Base-by-base conservation (phyloP, 2,329 filamentous ascomycete species). In the Lachnellula occidentalis region DNA sequence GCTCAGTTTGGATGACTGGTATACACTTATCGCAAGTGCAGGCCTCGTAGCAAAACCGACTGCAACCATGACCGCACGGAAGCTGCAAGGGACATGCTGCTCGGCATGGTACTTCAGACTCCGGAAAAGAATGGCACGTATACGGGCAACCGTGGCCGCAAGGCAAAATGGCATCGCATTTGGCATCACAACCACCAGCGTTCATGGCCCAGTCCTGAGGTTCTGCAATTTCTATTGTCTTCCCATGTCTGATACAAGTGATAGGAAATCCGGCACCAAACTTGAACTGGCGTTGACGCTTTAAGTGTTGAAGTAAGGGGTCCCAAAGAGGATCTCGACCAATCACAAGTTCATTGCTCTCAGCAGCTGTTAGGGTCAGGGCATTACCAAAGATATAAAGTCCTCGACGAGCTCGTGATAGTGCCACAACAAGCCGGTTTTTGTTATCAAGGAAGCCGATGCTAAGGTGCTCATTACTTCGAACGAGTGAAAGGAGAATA, bases 371-470 rank as follows among this genome's bases (percentile, higher is more conserved):
- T 0, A 81, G 59, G 36, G 78, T 80, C 8, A 77, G 63, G 12
- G 79, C 79, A 63, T 95, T 90, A 1, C 91, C 92, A 66, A 96
- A 95, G 39, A 96, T 77, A 69, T 92, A 95, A 56, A 96, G 83
- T 0, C 90, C 90, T 5, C 85, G 77, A 54, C 82, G 85, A 3
- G 92, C 91, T 51, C 92, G 83, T 56, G 81, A 84, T 46, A 82
- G 73, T 1, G 81, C 77, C 9, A 85, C 82, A 2, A 82, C 79
- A 0, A 77, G 76, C 17, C 82, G 76, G 57, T 83, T 82, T 58
- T 72, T 69, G 54, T 87, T 82, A 1, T 78, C 76, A 1, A 95
- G 74, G 61, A 96, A 96, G 0, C 92, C 92, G 31, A 91, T 85
- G 1, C 74, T 73, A 4, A 72, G 66, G 1, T 72, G 64, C 1